Evolutionary conservation across 495 filamentous ascomycete species (phyloP), one percentile per base, ranked within the genome.

Genomic region (Penicillium turbatum): DNA sequence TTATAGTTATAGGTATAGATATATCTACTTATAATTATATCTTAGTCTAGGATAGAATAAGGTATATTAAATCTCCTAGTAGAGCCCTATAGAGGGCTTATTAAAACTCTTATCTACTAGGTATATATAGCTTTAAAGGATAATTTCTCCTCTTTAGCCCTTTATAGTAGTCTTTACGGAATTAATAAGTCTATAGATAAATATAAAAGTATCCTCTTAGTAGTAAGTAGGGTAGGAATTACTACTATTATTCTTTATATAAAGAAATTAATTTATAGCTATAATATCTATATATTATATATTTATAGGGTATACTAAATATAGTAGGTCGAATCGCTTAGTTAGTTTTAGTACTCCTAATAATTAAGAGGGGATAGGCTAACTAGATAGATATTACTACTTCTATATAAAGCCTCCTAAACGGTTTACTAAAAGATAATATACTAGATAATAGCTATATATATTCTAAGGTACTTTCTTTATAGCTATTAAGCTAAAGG

Each of bases 11-110:
- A 53, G 42, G 43, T 59, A 29, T 53, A 72, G 43, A 65, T 38
- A 19, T 55, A 72, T 60, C 67, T 55, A n/a, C 70, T 72, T 44
- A 56, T 70, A 37, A 62, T 72, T 2, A 62, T 53, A 39, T 70
- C 61, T 43, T 69, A 55, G 65, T 61, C 56, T 19, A 40, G 48
- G 19, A 59, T 62, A 36, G 53, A 58, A 39, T 47, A 65, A 50
- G 51, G 19, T 15, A 44, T 47, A 6, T 42, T 69, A 8, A 55
- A 69, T 10, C 45, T 69, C 3, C 56, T 69, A 39, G 47, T 59
- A 30, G 35, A 62, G 45, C 30, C 57, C 17, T 52, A 43, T 24
- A 12, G 30, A 48, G 66, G 66, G 16, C 59, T 69, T 24, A 69
- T 59, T 27, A 24, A 54, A 52, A 70, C 38, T 40, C 42, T 38